phyloP scores from a whole-genome alignment of 2,329 filamentous ascomycete genomes.

The Aotearoamyces nothofagi region DNA sequence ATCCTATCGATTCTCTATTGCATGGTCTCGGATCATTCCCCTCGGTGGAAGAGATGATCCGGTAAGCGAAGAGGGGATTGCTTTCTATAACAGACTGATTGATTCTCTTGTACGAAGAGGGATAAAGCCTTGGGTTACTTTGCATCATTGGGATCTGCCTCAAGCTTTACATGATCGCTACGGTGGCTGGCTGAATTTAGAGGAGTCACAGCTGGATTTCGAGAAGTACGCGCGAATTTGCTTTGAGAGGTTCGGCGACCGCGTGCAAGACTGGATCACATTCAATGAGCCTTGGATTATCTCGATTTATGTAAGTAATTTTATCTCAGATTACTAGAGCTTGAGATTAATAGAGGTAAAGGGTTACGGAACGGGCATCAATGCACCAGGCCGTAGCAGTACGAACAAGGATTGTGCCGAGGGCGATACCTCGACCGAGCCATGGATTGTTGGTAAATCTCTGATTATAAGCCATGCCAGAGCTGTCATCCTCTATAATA shows the following conservation, averaged over 20 bases:
- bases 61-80: slow-evolving; percentile 28
- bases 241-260: slow-evolving; percentile 22
- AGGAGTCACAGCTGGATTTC: slow-evolving; percentile 20
- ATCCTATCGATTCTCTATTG: slow-evolving; percentile 28
- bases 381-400: slow-evolving; percentile 14
- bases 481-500: slow-evolving; percentile 11
- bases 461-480: slow-evolving; percentile 15
- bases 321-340: not conserved
- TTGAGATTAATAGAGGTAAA: not conserved
- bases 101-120: slow-evolving; percentile 25
- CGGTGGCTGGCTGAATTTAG: slow-evolving; percentile 21
- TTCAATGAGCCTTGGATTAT: slow-evolving; percentile 24
- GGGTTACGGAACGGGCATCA: slow-evolving; percentile 12
- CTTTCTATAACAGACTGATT: slow-evolving; percentile 32
- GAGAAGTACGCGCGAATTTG: slow-evolving; percentile 24
- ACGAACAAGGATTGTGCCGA: slow-evolving; percentile 3
- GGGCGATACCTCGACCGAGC: slow-evolving; percentile 12
- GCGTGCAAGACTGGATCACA: slow-evolving; percentile 25
- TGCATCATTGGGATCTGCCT: slow-evolving; percentile 27
- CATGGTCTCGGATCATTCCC: slow-evolving; percentile 32
- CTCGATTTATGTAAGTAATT: slow-evolving; percentile 15
- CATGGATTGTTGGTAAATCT: slow-evolving; percentile 14
- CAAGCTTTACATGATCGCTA: slow-evolving; percentile 22
- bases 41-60: slow-evolving; percentile 27
- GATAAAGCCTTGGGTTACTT: slow-evolving; percentile 27